Base-by-base conservation (phyloP, 257 asterid genomes). In the Verbena officinalis region DNA sequence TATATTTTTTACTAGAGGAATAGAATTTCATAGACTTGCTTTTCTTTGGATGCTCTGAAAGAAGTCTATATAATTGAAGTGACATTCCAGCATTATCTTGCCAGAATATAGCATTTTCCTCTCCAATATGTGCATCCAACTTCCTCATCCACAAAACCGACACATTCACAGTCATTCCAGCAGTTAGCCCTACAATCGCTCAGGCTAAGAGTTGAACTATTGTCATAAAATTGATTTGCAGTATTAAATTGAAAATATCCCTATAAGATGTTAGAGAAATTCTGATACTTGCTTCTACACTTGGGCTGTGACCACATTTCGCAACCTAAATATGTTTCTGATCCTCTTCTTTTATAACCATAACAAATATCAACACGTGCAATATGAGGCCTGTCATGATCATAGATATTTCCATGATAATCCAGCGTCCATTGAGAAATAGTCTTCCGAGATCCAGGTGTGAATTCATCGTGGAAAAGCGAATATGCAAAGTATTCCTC, bases 151-250 rank as follows among this genome's bases (percentile, higher is more conserved):
- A 0, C 15, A 23, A 43, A 61, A 36, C 10, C 55, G 31, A 10
- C 42, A 9, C 67, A 61, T 9, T 40, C 1, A 34, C 65, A 59
- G 65, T 59, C 65, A 23, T 59, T 61, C 67, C 67, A 61, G 55
- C 67, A 61, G 43, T 61, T 44, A 23, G 67, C 42, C 44, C 55
- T 45, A 38, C 67, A 61, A 61, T 61, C 67, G 27, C 67, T 61
- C 15, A 0, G 15, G 30, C 17, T 38, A 11, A 61, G 67, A 20
- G 15, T 27, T 44, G 67, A 61, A 43, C 5, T 44, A 12, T 15
- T 6, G 44, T 61, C 55, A 61, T 22, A 45, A 1, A 15, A 49
- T 10, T 0, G 1, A 3, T 0, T 0, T 10, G 3, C 9, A 16
- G 9, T 12, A 16, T 4, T 7, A 33, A 68, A 57, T 4, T 44